phyloP scores from a whole-genome alignment of 2,329 filamentous ascomycete genomes.

The Trichoderma koningiopsis region DNA sequence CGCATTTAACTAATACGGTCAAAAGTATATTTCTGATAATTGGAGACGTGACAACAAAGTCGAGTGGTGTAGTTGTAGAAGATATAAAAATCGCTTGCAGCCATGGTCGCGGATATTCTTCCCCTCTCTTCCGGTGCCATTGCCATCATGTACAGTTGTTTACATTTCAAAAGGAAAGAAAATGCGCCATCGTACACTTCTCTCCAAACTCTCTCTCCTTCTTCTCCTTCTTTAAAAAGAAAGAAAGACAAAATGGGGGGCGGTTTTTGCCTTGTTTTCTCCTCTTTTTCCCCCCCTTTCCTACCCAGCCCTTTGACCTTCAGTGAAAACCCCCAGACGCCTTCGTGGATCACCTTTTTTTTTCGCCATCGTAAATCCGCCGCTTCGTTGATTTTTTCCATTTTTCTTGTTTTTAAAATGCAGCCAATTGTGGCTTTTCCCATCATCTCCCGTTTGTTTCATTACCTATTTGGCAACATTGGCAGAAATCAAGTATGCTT shows the following conservation, averaged over 20 bases:
- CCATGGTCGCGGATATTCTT: constrained; percentile 9
- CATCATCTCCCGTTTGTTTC: neutral
- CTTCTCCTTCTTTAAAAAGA: neutral
- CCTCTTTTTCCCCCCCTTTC: neutral
- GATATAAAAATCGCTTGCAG: constrained; percentile 19
- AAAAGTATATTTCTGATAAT: constrained; percentile 21
- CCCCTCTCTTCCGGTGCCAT: neutral
- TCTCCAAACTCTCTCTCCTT: neutral
- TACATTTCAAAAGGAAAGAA: constrained; percentile 21
- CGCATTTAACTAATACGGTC: neutral
- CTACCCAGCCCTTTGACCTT: constrained; percentile 5
- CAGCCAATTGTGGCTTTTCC: neutral
- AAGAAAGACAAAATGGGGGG: neutral
- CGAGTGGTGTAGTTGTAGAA: constrained; percentile 26
- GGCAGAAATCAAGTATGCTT: neutral
- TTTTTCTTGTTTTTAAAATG: neutral
- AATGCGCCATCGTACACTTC: neutral
- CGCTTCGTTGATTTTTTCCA: neutral
- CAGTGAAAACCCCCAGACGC: constrained; percentile 22
- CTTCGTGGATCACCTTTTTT: constrained; percentile 16
- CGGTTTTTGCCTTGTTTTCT: neutral
- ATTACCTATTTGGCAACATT: neutral
- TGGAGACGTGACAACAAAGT: constrained; percentile 22
- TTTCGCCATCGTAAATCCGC: neutral
- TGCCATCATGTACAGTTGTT: constrained; percentile 26